Percentiles rank a stretch among this genome's conserved stretches.
Conservation (phyloP, 768 basidiomycete genomes). For the Calocybe cyanea region DNA sequence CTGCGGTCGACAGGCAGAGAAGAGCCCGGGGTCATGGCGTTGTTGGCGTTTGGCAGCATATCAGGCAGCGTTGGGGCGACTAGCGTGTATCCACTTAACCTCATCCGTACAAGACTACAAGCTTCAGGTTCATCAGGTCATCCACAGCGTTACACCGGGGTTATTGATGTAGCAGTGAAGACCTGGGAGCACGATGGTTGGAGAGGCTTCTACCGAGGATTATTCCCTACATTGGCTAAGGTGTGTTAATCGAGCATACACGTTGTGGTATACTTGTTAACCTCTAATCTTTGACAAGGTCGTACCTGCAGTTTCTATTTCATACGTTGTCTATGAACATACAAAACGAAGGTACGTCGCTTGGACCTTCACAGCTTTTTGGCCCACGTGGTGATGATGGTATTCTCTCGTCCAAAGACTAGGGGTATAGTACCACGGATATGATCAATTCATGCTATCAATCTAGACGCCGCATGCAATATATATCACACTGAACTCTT, state of each 20-base stretch:
- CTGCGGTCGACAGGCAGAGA: slow-evolving; percentile 80
- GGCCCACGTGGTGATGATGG: slow-evolving; percentile 9
- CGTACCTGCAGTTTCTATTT: slow-evolving; percentile 94
- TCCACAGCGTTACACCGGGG: slow-evolving; percentile 86
- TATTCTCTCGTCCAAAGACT: slow-evolving; percentile 36
- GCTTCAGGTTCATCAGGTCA: slow-evolving; percentile 96
- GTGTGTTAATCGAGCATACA: slow-evolving; percentile 28
- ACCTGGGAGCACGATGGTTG: slow-evolving; percentile 86
- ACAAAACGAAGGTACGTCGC: slow-evolving; percentile 67
- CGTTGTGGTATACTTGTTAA: neutral
- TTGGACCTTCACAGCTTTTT: slow-evolving; percentile 4
- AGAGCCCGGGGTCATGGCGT: slow-evolving; percentile 84
- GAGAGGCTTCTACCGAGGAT: slow-evolving; percentile 91
- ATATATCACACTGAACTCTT: neutral
- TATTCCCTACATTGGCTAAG: slow-evolving; percentile 92
- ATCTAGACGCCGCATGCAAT: too few relatives aligned
- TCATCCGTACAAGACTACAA: slow-evolving; percentile 92
- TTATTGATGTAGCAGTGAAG: slow-evolving; percentile 75
- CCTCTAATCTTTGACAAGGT: slow-evolving; percentile 46
- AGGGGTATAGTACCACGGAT: slow-evolving; percentile 44
- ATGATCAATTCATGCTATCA: slow-evolving; percentile 9
- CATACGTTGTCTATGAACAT: slow-evolving; percentile 91
- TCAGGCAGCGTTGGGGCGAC: slow-evolving; percentile 93
- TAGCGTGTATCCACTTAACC: slow-evolving; percentile 88
- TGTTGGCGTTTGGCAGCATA: slow-evolving; percentile 88